Evolutionary conservation across 2,329 filamentous ascomycete species (phyloP).

Genomic region (Fusarium domesticum): DNA sequence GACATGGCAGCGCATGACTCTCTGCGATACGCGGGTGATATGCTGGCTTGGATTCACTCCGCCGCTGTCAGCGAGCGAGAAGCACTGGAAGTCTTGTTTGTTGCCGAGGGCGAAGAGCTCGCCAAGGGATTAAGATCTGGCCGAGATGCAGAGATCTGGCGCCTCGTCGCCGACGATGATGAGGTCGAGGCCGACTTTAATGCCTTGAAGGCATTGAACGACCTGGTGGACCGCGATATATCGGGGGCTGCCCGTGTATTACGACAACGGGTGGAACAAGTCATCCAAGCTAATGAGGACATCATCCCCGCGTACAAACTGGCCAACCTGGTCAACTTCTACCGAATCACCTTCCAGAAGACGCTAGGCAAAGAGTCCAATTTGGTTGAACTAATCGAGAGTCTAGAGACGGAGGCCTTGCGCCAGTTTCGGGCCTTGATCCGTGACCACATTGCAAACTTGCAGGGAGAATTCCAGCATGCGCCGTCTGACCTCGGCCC

Average conservation of each 20-base stretch:
- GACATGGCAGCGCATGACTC: slow-evolving; percentile 91
- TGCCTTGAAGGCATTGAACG: slow-evolving; percentile 74
- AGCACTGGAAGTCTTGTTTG: slow-evolving; percentile 85
- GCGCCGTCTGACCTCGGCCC: slow-evolving; percentile 70
- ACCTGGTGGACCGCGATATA: slow-evolving; percentile 83
- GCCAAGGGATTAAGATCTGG: slow-evolving; percentile 77
- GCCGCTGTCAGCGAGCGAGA: slow-evolving; percentile 91
- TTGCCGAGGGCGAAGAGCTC: slow-evolving; percentile 86
- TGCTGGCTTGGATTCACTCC: slow-evolving; percentile 96
- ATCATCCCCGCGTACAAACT: slow-evolving; percentile 85
- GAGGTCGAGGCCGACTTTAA: slow-evolving; percentile 64
- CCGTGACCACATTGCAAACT: slow-evolving; percentile 71
- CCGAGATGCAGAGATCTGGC: slow-evolving; percentile 81
- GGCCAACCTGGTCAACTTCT: slow-evolving; percentile 85
- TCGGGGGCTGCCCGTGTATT: slow-evolving; percentile 77
- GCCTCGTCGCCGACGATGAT: slow-evolving; percentile 58
- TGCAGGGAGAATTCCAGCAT: slow-evolving; percentile 69
- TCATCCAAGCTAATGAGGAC: slow-evolving; percentile 89
- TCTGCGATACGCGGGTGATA: slow-evolving; percentile 88
- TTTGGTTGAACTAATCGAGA: slow-evolving; percentile 65
- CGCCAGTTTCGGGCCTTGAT: slow-evolving; percentile 79
- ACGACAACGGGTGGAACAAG: slow-evolving; percentile 85
- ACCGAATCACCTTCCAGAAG: slow-evolving; percentile 78
- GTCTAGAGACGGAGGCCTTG: slow-evolving; percentile 72
- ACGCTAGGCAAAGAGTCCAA: slow-evolving; percentile 68